Conservation (phyloP, 208 protist species). For the Novymonas esmeraldas region DNA sequence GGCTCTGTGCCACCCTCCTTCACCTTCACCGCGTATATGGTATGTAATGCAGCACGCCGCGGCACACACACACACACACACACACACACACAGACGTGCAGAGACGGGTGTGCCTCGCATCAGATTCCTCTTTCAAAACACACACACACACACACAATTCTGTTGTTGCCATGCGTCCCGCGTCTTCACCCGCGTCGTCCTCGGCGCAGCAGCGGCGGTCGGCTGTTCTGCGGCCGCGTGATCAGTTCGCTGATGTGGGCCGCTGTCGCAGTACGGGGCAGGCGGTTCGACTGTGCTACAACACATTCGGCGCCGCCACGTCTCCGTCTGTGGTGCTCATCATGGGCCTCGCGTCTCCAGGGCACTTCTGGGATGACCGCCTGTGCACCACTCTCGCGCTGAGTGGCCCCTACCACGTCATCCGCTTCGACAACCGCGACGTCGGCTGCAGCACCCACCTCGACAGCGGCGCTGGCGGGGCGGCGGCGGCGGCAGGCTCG, state of each 20-base stretch:
- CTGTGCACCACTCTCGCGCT: constrained; percentile 49
- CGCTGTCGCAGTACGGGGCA: constrained; percentile 49
- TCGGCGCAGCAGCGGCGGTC: not conserved
- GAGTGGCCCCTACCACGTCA: constrained; percentile 47
- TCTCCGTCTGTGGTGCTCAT: constrained; percentile 57
- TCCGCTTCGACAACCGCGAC: constrained; percentile 84
- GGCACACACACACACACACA: not conserved
- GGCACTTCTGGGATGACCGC: constrained; percentile 55
- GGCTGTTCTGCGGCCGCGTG: constrained; percentile 15
- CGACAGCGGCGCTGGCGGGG: constrained; percentile 12
- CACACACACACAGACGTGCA: not conserved
- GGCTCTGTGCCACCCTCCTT: not conserved
- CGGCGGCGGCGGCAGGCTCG: not conserved
- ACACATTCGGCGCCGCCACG: constrained; percentile 47
- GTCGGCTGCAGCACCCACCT: constrained; percentile 77
- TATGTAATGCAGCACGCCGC: no score
- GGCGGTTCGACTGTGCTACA: constrained; percentile 67
- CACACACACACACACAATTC: no score
- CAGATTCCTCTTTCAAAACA: no score
- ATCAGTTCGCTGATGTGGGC: constrained; percentile 62
- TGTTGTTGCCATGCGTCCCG: no score
- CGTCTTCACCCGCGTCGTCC: not conserved
- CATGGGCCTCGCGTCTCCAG: constrained; percentile 58
- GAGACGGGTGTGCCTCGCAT: no score
- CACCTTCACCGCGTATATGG: not conserved